Percentiles rank a stretch among this genome's conserved stretches.
These are phyloP conservation scores for Phoma herbarum DNA, from an alignment of 2,329 filamentous ascomycete genomes.

Conservation along the genomic window DNA sequence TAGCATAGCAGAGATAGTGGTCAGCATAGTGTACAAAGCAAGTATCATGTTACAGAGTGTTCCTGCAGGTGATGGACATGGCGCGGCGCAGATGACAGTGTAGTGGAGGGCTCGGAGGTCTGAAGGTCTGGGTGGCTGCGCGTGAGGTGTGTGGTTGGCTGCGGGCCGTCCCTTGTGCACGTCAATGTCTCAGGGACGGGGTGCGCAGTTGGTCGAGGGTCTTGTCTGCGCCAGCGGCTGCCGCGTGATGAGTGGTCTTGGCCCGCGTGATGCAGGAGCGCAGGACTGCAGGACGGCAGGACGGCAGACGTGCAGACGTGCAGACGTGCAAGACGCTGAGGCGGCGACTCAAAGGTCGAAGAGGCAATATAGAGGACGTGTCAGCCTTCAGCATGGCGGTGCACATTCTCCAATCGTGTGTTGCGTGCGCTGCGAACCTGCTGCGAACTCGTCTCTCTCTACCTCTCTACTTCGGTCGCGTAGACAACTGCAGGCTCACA, in stretches of 20 bases:
- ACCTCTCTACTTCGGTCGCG: not conserved
- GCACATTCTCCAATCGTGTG: not conserved
- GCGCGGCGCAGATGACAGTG: not conserved
- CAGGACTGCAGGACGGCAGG: not conserved
- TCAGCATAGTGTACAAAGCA: not conserved
- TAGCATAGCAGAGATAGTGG: not conserved
- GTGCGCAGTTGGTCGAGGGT: not conserved
- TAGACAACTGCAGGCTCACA: not conserved
- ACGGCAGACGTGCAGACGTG: no score
- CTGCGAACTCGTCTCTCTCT: not conserved
- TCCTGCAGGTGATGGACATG: not conserved
- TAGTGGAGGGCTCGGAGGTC: not conserved
- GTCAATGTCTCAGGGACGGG: not conserved
- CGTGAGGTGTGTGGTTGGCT: not conserved
- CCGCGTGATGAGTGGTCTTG: constrained; percentile 11
- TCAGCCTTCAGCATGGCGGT: not conserved
- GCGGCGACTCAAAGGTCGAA: not conserved
- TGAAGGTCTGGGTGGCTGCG: not conserved
- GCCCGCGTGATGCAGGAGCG: constrained; percentile 10
- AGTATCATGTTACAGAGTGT: not conserved
- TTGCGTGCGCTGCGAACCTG: not conserved
- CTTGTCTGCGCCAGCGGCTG: constrained; percentile 6
- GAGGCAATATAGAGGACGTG: not conserved
- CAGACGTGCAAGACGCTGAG: not conserved
- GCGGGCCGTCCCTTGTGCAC: not conserved